Base-by-base conservation (phyloP, 176 grass and related monocot genomes). In the Oryza officinalis region DNA sequence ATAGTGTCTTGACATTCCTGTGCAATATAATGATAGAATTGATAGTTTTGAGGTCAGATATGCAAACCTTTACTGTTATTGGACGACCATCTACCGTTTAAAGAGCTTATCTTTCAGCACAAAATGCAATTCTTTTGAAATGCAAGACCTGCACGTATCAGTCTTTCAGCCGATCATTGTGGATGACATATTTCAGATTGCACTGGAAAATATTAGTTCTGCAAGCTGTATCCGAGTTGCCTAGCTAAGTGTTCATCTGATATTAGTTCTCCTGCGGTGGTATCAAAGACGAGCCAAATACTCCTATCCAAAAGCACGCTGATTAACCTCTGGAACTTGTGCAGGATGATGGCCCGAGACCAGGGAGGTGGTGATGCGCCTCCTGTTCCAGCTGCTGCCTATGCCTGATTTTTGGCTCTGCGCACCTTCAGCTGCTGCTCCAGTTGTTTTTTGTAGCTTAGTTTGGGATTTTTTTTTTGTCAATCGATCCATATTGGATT, bases 311-410 rank as follows among this genome's bases (percentile, higher is more conserved):
- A 27, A 46, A 14, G 0, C 17, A 20, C 27, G 13, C 50, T 40
- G 2, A 61, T 35, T 77, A 61, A 77, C 5, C 65, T 67, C 8
- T 76, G n/a, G 2, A 28, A 44, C 10, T 18, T 80, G 23, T 81
- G 59, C 69, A 88, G 88, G 83, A 88, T 6, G 88, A 92, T 0
- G 67, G 80, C 5, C 83, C 70, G 0, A 87, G 83, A 78, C 88
- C 86, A 27, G 92, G 89, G 3, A 27, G 91, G 85, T 41, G 91
- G 80, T 31, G 83, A 59, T 38, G 88, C 90, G 0, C 88, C 94
- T 37, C 72, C 93, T 17, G 13, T 44, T 1, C 28, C 76, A 2
- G 65, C 81, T 23, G 64, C 76, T 18, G 49, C 35, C 7, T 85
- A 83, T 18, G 27, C 83, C 3, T 89, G 41, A 87, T 71, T 37